These are phyloP conservation scores for Lasiodiplodia sp. DNA, from an alignment of 2,329 filamentous ascomycete genomes.

Conservation along the genomic window DNA sequence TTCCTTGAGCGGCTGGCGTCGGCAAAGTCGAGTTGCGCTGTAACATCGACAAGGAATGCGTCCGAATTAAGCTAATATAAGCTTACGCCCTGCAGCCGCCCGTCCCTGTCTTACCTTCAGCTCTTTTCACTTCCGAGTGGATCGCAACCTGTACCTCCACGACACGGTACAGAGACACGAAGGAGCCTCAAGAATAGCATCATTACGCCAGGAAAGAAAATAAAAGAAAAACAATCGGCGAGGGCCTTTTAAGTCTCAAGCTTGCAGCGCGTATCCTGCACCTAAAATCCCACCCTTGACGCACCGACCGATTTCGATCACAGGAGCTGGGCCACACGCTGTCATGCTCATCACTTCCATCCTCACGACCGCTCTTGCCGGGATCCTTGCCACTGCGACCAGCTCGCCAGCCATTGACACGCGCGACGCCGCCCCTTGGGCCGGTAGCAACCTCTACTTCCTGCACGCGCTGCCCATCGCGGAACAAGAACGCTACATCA, in stretches of 20 bases:
- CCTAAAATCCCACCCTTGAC: not conserved
- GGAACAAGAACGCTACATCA: constrained; percentile 39
- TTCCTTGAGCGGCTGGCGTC: no score
- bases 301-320: not conserved
- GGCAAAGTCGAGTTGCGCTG: no score
- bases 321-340: not conserved
- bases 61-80: not conserved
- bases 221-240: not conserved
- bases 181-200: not conserved
- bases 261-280: not conserved
- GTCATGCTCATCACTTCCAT: not conserved
- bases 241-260: not conserved
- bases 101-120: no score
- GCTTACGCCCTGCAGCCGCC: no score
- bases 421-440: constrained; percentile 35
- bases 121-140: no score
- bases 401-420: not conserved
- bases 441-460: constrained; percentile 42
- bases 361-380: not conserved
- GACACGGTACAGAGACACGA: no score
- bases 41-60: not conserved
- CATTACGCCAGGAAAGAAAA: not conserved
- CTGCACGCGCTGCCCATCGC: constrained; percentile 39
- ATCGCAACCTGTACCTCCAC: no score
- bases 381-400: not conserved